Conservation (phyloP, 345 rosid species). For the Brassica incana region DNA sequence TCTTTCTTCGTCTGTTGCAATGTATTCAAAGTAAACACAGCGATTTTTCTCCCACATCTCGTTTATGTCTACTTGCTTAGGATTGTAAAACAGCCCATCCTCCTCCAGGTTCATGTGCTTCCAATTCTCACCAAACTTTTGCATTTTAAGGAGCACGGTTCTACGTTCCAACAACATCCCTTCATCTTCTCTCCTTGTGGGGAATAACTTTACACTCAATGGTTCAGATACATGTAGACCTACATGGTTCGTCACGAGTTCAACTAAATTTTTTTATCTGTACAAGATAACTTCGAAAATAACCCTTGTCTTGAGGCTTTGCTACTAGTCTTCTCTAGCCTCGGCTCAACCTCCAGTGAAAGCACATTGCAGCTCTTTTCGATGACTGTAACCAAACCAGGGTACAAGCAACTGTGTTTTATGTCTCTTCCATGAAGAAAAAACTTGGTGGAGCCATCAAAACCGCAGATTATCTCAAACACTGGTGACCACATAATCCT, state of each 20-base stretch:
- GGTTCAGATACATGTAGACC: conserved; percentile 46
- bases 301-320: neutral
- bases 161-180: conserved; percentile 54
- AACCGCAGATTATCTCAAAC: neutral
- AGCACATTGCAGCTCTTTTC: neutral
- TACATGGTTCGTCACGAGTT: conserved; percentile 48
- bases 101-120: conserved; percentile 27
- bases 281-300: neutral
- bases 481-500: neutral
- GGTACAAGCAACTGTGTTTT: neutral
- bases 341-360: neutral
- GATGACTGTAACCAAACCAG: neutral
- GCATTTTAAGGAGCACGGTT: conserved; percentile 56
- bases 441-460: neutral
- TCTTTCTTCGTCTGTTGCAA: conserved; percentile 47
- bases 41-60: conserved; percentile 39
- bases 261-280: conserved; percentile 35
- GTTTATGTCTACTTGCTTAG: conserved; percentile 47
- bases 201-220: conserved; percentile 60
- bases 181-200: conserved; percentile 52
- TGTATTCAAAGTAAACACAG: conserved; percentile 57
- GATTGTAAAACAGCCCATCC: conserved; percentile 43
- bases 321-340: neutral
- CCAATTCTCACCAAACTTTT: conserved; percentile 44
- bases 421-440: neutral